Conservation (phyloP, 1,139 yeast genomes). For the Candida dubliniensis region DNA sequence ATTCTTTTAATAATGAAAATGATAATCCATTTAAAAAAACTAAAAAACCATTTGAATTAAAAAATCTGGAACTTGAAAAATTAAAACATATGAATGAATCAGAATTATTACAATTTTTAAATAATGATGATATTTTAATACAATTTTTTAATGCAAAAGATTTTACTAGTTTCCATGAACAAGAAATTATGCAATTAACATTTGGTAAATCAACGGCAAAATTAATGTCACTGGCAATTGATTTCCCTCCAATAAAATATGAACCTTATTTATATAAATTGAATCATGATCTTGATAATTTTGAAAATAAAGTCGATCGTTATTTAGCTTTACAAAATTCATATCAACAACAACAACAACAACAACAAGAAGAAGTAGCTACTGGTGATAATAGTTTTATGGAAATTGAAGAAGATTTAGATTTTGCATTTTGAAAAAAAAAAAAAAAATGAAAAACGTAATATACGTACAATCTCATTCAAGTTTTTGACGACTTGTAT, state of each 20-base stretch:
- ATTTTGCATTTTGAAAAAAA: not conserved
- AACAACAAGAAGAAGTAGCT: not conserved
- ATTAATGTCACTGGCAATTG: conserved; percentile 24
- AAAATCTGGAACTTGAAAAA: conserved; percentile 21
- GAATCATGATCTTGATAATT: conserved; percentile 26
- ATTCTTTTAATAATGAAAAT: conserved; percentile 7
- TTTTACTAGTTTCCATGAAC: conserved; percentile 39
- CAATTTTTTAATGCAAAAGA: conserved; percentile 27
- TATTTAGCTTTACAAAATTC: conserved; percentile 19
- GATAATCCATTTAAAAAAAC: conserved; percentile 13
- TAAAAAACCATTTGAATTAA: conserved; percentile 15
- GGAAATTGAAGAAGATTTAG: not conserved
- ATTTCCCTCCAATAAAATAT: conserved; percentile 34
- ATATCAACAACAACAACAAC: conserved; percentile 2
- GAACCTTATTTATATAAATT: conserved; percentile 37
- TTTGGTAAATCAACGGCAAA: conserved; percentile 31
- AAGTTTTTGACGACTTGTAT: not conserved
- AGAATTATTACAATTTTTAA: conserved; percentile 30
- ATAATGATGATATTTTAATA: conserved; percentile 37
- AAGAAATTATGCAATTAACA: conserved; percentile 33
- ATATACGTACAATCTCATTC: not conserved
- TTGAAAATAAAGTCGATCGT: conserved; percentile 26
- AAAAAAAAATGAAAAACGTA: not conserved
- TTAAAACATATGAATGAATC: conserved; percentile 21
- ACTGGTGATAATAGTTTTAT: not conserved